phyloP scores from a whole-genome alignment of 306 rosid genomes.

The Cicer arietinum region DNA sequence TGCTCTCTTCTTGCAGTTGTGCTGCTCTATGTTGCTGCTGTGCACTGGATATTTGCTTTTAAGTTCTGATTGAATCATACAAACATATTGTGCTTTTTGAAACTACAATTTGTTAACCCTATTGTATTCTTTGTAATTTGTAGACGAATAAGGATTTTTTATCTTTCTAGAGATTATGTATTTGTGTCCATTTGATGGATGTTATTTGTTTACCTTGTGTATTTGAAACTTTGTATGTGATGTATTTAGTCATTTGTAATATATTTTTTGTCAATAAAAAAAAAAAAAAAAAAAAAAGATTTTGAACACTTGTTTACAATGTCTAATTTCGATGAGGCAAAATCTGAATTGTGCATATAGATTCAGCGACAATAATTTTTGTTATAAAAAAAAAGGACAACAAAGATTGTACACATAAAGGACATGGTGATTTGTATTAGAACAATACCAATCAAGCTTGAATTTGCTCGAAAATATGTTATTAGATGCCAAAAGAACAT shows the following conservation, averaged over 20 bases:
- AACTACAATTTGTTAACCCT: background rate
- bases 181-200: constrained; percentile 27
- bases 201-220: constrained; percentile 13
- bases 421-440: no score
- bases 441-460: no score
- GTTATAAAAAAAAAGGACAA: no score
- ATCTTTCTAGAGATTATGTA: background rate
- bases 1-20: constrained; percentile 43
- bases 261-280: background rate
- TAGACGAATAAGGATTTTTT: constrained; percentile 29
- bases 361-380: no score
- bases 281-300: background rate
- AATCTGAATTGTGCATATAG: no score
- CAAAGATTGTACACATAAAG: no score
- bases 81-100: constrained; percentile 4
- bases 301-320: no score
- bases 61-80: constrained; percentile 31
- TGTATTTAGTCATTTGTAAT: background rate
- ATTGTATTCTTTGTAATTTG: constrained; percentile 42
- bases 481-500: no score
- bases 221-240: background rate
- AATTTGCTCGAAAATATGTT: no score
- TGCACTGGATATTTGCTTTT: constrained; percentile 49
- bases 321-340: no score
- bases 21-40: constrained; percentile 61